These are phyloP conservation scores for Cladobotryum protrusum DNA, from an alignment of 2,329 filamentous ascomycete genomes.

Conservation along the genomic window DNA sequence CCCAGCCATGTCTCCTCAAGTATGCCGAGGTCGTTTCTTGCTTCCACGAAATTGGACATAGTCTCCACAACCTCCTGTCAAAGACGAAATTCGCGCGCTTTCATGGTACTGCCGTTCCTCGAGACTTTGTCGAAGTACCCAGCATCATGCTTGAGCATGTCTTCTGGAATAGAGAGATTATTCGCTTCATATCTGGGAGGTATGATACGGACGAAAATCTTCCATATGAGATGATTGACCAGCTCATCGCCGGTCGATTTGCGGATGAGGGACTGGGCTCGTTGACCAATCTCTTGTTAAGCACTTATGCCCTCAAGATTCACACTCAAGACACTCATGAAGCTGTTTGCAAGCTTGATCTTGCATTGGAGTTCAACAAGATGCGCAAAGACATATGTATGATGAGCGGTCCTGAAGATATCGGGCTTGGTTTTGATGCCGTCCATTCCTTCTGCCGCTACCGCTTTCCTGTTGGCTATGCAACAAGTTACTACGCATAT, in stretches of 20 bases:
- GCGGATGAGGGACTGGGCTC: not conserved
- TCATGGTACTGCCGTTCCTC: slow-evolving; percentile 54
- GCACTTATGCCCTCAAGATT: slow-evolving; percentile 69
- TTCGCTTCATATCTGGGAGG: slow-evolving; percentile 59
- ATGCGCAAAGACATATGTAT: slow-evolving; percentile 60
- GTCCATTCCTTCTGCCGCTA: slow-evolving; percentile 65
- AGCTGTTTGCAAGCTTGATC: slow-evolving; percentile 54
- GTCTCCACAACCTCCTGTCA: slow-evolving; percentile 54
- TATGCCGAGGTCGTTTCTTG: slow-evolving; percentile 70
- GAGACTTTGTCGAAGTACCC: slow-evolving; percentile 60
- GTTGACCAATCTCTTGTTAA: slow-evolving; percentile 56
- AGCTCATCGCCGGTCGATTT: slow-evolving; percentile 49
- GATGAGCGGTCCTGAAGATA: slow-evolving; percentile 59
- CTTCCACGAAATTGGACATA: slow-evolving; percentile 63
- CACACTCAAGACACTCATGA: slow-evolving; percentile 58
- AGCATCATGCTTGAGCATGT: slow-evolving; percentile 63
- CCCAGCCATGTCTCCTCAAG: slow-evolving; percentile 66
- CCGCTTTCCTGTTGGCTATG: slow-evolving; percentile 69
- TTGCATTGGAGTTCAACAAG: slow-evolving; percentile 59
- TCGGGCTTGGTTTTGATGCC: slow-evolving; percentile 48
- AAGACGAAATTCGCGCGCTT: slow-evolving; percentile 52
- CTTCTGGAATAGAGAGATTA: slow-evolving; percentile 56
- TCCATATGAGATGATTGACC: slow-evolving; percentile 63
- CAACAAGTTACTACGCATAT: slow-evolving; percentile 69
- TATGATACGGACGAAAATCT: slow-evolving; percentile 52